Base-by-base conservation (phyloP, 345 rosid genomes). In the Turritis glabra region DNA sequence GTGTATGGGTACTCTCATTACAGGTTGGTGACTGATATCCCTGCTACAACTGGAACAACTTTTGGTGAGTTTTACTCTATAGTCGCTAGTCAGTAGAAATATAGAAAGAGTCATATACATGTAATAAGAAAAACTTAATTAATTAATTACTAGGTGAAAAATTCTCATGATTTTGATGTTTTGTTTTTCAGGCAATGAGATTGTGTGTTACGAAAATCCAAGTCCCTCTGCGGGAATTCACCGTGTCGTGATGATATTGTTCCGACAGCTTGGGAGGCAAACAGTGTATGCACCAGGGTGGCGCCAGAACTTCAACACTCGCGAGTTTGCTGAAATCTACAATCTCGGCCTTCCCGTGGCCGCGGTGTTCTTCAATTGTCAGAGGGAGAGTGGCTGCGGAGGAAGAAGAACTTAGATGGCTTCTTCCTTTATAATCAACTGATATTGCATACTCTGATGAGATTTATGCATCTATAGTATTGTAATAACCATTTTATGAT, bases 261-360 rank as follows among this genome's bases (percentile, higher is more conserved):
- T 88, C 48, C 86, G 85, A 32, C 98, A 94, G 62, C 82, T 83
- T 7, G 93, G 96, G 3, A 82, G 96, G 76, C 97, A 94, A 58
- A 88, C 97, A 0, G 97, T 94, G 27, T 91, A 89, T n/a, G 86
- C 88, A 4, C 98, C 98, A 0, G 93, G 88, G 11, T 94, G 98
- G 97, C 91, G 98, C 15, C 97, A 86, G 82, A 82, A 87, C 57
- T 94, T 94, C 82, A 84, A 71, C 74, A 91, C 97, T 52, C 84
- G 83, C 67, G 88, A 94, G 58, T 94, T 94, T 47, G 97, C 97
- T 23, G 93, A 87, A 73, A 87, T 91, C 8, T 94, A 91, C 84
- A 91, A 94, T 61, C 91, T 94, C 0, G 95, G 98, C 0, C 70
- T 37, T 3, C 98, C 98, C 0, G 98, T 87, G 25, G 94, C 98